Percentiles rank a stretch among this genome's conserved stretches.
These are phyloP conservation scores for Xanthoceras sorbifolium DNA, from an alignment of 345 rosid genomes.

Conservation along the genomic window DNA sequence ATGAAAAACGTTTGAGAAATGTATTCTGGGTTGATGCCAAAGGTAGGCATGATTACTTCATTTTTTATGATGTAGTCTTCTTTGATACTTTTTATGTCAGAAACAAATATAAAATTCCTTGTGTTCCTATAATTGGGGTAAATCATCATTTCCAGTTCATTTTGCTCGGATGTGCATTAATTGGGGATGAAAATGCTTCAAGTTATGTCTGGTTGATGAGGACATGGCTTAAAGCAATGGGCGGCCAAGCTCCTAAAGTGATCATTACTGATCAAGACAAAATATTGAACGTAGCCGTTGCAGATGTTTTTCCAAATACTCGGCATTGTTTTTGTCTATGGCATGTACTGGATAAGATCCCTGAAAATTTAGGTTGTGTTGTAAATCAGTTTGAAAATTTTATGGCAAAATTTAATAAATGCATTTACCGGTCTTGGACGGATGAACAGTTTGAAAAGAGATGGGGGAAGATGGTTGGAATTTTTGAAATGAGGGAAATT, in stretches of 20 bases:
- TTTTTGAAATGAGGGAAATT: slow-evolving; percentile 33
- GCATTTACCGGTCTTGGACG: slow-evolving; percentile 42
- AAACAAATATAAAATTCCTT: slow-evolving; percentile 38
- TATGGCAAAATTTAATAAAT: slow-evolving; percentile 31
- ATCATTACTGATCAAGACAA: slow-evolving; percentile 41
- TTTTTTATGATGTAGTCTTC: slow-evolving; percentile 41
- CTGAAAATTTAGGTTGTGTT: slow-evolving; percentile 24
- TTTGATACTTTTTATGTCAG: slow-evolving; percentile 39
- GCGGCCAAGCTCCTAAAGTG: slow-evolving; percentile 39
- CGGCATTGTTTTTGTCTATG: slow-evolving; percentile 46
- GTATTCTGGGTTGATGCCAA: slow-evolving; percentile 49
- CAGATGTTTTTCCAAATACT: slow-evolving; percentile 34
- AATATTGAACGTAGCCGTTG: slow-evolving; percentile 38
- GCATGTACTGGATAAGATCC: slow-evolving; percentile 40
- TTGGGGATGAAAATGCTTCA: slow-evolving; percentile 34
- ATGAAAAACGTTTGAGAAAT: slow-evolving; percentile 36
- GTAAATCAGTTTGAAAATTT: slow-evolving; percentile 29
- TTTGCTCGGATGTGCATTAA: slow-evolving; percentile 46
- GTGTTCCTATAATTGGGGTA: slow-evolving; percentile 45
- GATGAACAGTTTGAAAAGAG: slow-evolving; percentile 42
- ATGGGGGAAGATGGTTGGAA: slow-evolving; percentile 46
- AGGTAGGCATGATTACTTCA: slow-evolving; percentile 36
- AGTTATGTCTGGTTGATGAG: slow-evolving; percentile 41
- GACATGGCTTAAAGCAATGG: slow-evolving; percentile 44
- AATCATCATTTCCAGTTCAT: slow-evolving; percentile 45